phyloP scores from a whole-genome alignment of 2,329 filamentous ascomycete genomes.

The Zymoseptoria passerinii region DNA sequence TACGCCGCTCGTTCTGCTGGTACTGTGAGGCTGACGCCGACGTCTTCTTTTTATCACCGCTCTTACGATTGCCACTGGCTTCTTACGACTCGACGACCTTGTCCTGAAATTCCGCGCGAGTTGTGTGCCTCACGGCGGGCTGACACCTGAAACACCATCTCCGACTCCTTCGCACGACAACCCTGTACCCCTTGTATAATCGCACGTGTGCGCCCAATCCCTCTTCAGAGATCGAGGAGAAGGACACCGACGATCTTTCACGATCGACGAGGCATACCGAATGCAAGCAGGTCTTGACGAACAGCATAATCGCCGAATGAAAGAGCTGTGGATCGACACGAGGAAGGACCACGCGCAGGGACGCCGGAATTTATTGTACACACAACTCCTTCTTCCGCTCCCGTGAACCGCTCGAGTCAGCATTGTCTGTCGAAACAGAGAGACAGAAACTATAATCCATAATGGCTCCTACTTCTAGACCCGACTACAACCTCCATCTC shows the following conservation, averaged over 20 bases:
- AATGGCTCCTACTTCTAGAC: conserved; percentile 78
- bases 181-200: neutral
- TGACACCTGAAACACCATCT: neutral
- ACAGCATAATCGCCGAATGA: neutral
- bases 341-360: neutral
- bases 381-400: neutral
- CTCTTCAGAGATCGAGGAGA: neutral
- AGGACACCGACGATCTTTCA: neutral
- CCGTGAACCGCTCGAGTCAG: neutral
- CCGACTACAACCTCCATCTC: conserved; percentile 74
- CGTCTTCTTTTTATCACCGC: neutral
- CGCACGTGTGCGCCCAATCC: neutral
- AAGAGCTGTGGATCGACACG: neutral
- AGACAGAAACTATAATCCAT: conserved; percentile 58
- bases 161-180: neutral
- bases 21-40: neutral
- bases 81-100: neutral
- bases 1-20: neutral
- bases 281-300: neutral
- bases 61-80: neutral
- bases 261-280: neutral
- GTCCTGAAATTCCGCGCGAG: neutral
- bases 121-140: neutral
- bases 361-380: neutral
- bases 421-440: neutral